Base-by-base conservation (phyloP, 108 stramenopile genomes). In the Skeletonema tropicum region DNA sequence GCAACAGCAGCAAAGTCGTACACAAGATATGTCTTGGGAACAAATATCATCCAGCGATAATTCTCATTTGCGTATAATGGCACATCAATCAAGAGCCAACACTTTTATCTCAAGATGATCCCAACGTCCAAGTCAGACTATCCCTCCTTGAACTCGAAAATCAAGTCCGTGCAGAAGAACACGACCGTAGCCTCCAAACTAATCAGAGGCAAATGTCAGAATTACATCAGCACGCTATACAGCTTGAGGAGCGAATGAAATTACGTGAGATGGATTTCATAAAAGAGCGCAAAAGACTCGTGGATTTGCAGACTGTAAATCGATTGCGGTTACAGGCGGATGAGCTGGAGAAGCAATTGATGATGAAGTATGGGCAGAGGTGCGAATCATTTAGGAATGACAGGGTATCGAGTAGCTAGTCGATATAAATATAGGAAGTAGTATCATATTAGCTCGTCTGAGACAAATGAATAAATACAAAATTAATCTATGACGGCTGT, bases 81-180 rank as follows among this genome's bases (percentile, higher is more conserved):
- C 42, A 45, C 15, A 15, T n/a, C 42, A 45, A 15, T 4, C 15
- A 45, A 3, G 42, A 45, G 3, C 15, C 15, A 45, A 15, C 42
- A 15, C 52, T 5, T 23, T 23, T 23, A 1, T 55, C 52, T 23
- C 52, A 55, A 23, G 15, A 52, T 21, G 15, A 55, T 10, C 23
- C 19, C 25, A 55, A 23, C 10, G 7, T 23, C 23, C 52, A 55
- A 55, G 23, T 23, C 11, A 11, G 11, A 12, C 10, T 39, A 21
- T 25, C 23, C 23, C 23, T 55, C 19, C 52, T 55, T 55, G 52
- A 55, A 55, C 52, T 55, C n/a, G 52, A 55, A 10, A 55, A 55
- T 55, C 52, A 25, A 55, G 7, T 55, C 10, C 52, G 52, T 9
- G 19, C 52, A 2, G 52, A 55, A 23, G 52, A 55, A 55, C 52